phyloP scores from a whole-genome alignment of 495 filamentous ascomycete genomes.

The Evansstolkia leycettana region DNA sequence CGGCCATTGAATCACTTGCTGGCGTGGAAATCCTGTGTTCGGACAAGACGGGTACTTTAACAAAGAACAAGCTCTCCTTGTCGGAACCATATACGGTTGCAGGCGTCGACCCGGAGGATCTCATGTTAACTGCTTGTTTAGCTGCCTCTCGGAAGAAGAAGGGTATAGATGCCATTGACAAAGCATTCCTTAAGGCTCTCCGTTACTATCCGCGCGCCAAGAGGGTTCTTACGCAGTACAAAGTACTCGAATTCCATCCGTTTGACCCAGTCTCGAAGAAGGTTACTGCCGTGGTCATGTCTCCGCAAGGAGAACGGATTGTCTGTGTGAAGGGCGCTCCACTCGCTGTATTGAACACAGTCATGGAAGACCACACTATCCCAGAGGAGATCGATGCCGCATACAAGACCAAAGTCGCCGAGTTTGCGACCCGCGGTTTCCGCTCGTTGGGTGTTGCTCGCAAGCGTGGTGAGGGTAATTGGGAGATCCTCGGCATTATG shows the following conservation, averaged over 20 bases:
- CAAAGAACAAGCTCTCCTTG: slow-evolving; percentile 84
- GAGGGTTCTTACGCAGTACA: slow-evolving; percentile 60
- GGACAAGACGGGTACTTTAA: slow-evolving; percentile 81
- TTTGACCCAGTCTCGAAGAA: slow-evolving; percentile 95
- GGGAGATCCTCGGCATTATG: slow-evolving; percentile 92
- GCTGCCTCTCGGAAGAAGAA: slow-evolving; percentile 90
- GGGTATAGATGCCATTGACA: slow-evolving; percentile 91
- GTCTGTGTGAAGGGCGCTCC: slow-evolving; percentile 88
- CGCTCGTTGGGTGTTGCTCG: slow-evolving; percentile 85
- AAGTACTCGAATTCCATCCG: slow-evolving; percentile 67
- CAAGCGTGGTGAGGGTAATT: slow-evolving; percentile 60
- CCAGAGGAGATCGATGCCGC: slow-evolving; percentile 59
- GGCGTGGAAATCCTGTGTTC: slow-evolving; percentile 93
- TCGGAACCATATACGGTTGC: slow-evolving; percentile 71
- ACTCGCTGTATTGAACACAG: slow-evolving; percentile 68
- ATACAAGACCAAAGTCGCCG: slow-evolving; percentile 82
- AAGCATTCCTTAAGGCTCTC: slow-evolving; percentile 79
- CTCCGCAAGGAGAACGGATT: slow-evolving; percentile 66
- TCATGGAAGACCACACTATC: slow-evolving; percentile 68
- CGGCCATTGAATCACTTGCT: slow-evolving; percentile 86
- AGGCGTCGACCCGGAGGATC: slow-evolving; percentile 67
- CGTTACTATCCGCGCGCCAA: slow-evolving; percentile 70
- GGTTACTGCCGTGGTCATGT: slow-evolving; percentile 73
- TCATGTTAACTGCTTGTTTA: slow-evolving; percentile 85
- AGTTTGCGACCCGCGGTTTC: slow-evolving; percentile 86